A percentile compares a stretch with the other conserved stretches of the same genome.
Evolutionary conservation across 139 green algal genomes (phyloP).

Genomic region (Desmodesmus armatus): DNA sequence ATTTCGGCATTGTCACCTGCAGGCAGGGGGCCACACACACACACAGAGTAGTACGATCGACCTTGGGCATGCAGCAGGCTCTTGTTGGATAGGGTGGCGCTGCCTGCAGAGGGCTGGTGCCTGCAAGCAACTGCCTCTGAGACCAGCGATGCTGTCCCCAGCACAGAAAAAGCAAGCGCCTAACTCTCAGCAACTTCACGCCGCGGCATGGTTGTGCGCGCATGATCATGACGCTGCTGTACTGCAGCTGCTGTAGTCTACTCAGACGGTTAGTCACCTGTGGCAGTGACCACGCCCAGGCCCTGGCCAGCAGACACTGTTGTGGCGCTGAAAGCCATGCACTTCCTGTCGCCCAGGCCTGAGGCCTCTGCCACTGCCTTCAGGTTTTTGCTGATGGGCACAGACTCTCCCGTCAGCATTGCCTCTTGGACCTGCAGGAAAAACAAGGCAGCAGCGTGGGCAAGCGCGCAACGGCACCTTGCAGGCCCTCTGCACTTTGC

Average conservation of each 20-base stretch:
- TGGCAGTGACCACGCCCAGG: conserved; percentile 61
- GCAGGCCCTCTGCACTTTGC: conserved; percentile 19
- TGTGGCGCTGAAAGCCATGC: conserved; percentile 63
- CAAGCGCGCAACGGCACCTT: background rate
- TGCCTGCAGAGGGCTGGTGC: too few relatives aligned
- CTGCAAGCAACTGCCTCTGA: too few relatives aligned
- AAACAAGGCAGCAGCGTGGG: background rate
- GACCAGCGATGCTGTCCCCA: too few relatives aligned
- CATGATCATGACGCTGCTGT: too few relatives aligned
- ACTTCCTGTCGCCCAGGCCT: conserved; percentile 54
- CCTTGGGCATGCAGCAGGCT: too few relatives aligned
- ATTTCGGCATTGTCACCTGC: conserved; percentile 57
- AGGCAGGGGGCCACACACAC: too few relatives aligned
- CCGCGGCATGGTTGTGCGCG: too few relatives aligned
- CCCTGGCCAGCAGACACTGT: conserved; percentile 61
- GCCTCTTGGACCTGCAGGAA: conserved; percentile 62
- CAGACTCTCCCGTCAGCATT: conserved; percentile 83
- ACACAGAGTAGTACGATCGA: too few relatives aligned
- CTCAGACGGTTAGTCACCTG: conserved; percentile 48
- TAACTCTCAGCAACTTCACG: too few relatives aligned
- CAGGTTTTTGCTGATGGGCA: conserved; percentile 74
- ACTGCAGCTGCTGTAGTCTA: too few relatives aligned
- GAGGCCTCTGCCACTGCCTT: conserved; percentile 16
- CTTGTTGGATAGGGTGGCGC: too few relatives aligned
- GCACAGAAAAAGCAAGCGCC: too few relatives aligned